These are phyloP conservation scores for Cutaneotrichosporon spelunceum DNA, from an alignment of 1,284 basidiomycete species.

Conservation along the genomic window DNA sequence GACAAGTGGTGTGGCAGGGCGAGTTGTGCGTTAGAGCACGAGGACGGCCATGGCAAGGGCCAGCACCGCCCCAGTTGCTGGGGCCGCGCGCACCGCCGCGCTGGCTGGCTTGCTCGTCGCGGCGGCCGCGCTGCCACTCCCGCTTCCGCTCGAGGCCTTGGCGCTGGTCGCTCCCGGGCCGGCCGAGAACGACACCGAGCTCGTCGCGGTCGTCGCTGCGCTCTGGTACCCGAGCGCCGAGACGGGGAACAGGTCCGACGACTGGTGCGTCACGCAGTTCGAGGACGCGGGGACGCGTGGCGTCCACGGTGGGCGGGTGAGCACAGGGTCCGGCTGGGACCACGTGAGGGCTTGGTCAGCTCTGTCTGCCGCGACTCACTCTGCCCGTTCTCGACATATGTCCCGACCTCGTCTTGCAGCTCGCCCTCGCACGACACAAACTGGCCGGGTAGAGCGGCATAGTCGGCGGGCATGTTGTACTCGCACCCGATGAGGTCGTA, in stretches of 20 bases:
- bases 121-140: too few relatives aligned
- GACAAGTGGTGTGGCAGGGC: too few relatives aligned
- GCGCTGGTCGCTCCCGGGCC: background rate
- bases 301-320: constrained; percentile 63
- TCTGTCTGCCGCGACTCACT: constrained; percentile 44
- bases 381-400: constrained; percentile 54
- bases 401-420: constrained; percentile 60
- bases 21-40: too few relatives aligned
- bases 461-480: constrained; percentile 66
- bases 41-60: too few relatives aligned
- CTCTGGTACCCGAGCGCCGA: constrained; percentile 27
- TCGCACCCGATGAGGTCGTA: constrained; percentile 64
- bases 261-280: constrained; percentile 53
- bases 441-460: constrained; percentile 46
- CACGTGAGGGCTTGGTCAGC: constrained; percentile 55
- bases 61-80: too few relatives aligned
- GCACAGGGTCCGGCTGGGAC: constrained; percentile 56
- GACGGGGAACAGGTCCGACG: constrained; percentile 57
- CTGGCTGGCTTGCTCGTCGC: too few relatives aligned
- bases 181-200: background rate
- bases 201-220: background rate
- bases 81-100: too few relatives aligned
- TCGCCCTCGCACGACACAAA: constrained; percentile 65
- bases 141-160: background rate
- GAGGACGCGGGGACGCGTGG: constrained; percentile 52